These are phyloP conservation scores for Rasamsonia emersonii DNA, from an alignment of 2,329 filamentous ascomycete genomes.

Conservation along the genomic window DNA sequence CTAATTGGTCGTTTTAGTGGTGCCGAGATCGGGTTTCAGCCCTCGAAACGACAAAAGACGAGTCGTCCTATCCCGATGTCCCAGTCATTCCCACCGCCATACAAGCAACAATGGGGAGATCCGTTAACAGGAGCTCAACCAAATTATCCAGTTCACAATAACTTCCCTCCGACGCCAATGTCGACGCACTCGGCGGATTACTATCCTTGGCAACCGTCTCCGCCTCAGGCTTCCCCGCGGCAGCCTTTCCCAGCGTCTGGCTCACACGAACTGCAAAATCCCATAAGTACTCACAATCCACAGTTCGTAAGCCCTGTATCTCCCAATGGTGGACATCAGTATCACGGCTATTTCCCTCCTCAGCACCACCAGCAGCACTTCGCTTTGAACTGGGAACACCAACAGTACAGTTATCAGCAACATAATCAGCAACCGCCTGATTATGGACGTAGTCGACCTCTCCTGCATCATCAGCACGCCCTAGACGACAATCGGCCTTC, in stretches of 20 bases:
- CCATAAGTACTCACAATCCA: slow-evolving; percentile 11
- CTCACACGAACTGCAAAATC: slow-evolving; percentile 13
- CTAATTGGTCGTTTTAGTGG: slow-evolving; percentile 10
- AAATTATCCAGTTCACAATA: slow-evolving; percentile 7
- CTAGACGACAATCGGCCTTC: slow-evolving; percentile 7
- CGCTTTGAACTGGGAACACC: slow-evolving; percentile 3
- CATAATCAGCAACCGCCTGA: slow-evolving; percentile 2
- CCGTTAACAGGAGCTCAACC: slow-evolving; percentile 11
- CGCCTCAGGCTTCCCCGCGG: slow-evolving; percentile 9
- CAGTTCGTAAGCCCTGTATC: slow-evolving; percentile 10
- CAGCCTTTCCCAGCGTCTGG: slow-evolving; percentile 16
- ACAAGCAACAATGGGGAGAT: slow-evolving; percentile 12
- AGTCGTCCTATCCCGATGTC: slow-evolving; percentile 13
- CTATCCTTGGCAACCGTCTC: slow-evolving; percentile 15
- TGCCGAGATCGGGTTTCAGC: slow-evolving; percentile 11
- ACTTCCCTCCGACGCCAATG: slow-evolving; percentile 13
- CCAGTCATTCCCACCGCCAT: slow-evolving; percentile 13
- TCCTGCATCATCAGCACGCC: slow-evolving; percentile 7
- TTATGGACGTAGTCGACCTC: not conserved
- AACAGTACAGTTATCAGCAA: slow-evolving; percentile 5
- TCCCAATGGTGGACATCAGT: slow-evolving; percentile 6
- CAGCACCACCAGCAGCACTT: slow-evolving; percentile 5
- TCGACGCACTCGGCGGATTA: slow-evolving; percentile 11
- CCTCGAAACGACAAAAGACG: slow-evolving; percentile 20
- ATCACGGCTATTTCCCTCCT: slow-evolving; percentile 11